A percentile compares a stretch with the other conserved stretches of the same genome.
These are phyloP conservation scores for Pseudozyma thailandica DNA, from an alignment of 1,284 basidiomycete species.

Conservation along the genomic window DNA sequence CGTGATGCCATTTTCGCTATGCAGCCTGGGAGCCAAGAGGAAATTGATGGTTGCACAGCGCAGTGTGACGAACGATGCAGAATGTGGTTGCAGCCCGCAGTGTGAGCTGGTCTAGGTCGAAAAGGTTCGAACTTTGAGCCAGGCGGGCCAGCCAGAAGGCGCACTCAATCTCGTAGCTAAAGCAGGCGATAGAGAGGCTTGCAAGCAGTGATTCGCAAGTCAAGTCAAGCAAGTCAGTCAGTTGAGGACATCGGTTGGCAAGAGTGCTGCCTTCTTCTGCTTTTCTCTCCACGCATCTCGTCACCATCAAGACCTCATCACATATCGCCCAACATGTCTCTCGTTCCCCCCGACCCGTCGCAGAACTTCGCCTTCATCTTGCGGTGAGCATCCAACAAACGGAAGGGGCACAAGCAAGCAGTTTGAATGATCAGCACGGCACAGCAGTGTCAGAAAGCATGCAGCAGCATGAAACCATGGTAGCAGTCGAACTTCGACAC, in stretches of 20 bases:
- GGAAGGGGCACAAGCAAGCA: conserved; percentile 2
- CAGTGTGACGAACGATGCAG: not conserved
- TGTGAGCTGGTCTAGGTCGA: not conserved
- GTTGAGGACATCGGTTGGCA: conserved; percentile 4
- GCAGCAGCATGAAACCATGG: conserved; percentile 5
- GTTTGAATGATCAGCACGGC: conserved; percentile 19
- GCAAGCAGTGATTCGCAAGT: not conserved
- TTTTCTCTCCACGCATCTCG: conserved; percentile 43
- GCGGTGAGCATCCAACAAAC: conserved; percentile 56
- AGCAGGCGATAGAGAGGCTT: not conserved
- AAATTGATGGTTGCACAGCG: not conserved
- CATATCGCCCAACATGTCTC: conserved; percentile 61
- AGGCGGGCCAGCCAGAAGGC: not conserved
- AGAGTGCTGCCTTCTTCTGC: conserved; percentile 3
- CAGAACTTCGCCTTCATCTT: conserved; percentile 68
- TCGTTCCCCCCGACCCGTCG: conserved; percentile 67
- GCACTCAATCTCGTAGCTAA: not conserved
- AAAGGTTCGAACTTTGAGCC: not conserved
- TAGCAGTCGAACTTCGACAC: not conserved
- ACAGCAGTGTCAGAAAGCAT: conserved; percentile 1
- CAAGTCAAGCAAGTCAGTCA: not conserved
- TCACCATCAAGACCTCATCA: conserved; percentile 49
- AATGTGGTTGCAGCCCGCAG: conserved; percentile 6
- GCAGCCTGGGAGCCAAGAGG: not conserved
- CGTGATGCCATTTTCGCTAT: not conserved